Base-by-base conservation (phyloP, 78 protist genomes). In the Emiliania huxleyi region DNA sequence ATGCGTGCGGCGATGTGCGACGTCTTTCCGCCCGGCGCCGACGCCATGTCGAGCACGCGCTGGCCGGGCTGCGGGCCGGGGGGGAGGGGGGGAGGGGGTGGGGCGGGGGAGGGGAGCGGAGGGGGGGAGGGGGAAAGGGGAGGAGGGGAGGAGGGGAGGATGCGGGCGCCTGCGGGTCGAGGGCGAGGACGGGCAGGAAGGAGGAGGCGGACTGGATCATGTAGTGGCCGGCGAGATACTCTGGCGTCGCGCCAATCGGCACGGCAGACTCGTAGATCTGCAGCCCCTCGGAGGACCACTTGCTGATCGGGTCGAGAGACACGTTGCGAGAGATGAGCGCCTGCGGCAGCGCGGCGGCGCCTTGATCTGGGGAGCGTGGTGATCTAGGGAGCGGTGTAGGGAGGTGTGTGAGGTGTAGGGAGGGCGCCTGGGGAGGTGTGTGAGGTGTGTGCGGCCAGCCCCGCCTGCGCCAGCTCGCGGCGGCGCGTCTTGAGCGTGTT, bases 21-120 rank as follows among this genome's bases (percentile, higher is more conserved):
- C 0, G 99, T 98, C 97, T 99, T 99, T 73, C 99, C 99, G 79
- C 99, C 99, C 8, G 99, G 99, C 15, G 99, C 99, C 0, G 99
- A 98, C 3, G 97, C 91, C 99, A 99, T 97, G 93, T 99, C 99
- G 23, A 99, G 97, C 35, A 98, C 92, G 33, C 94, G 37, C n/a
- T 77, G 43, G 44, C n/a, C 40, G 37, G 52, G 40, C 42, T 25
- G 89, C 25, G 56, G 69, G 37, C 2, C 38, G 62, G 29, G 56
- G 6, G 89, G 62, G 6, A 83, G 11, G 75, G n/a, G 56, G 56
- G 56, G 56, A 18, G 94, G 98, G 77, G 95, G 97, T 21, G 99
- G 99, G 3, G 90, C 98, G 37, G 98, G 92, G 8, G 99, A n/a
- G n/a, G n/a, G n/a, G n/a, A n/a, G n/a, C n/a, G n/a, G n/a, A n/a